Evolutionary conservation across 306 rosid genomes (phyloP), one percentile per base, ranked within the genome.

Genomic region (Malus asiatica): DNA sequence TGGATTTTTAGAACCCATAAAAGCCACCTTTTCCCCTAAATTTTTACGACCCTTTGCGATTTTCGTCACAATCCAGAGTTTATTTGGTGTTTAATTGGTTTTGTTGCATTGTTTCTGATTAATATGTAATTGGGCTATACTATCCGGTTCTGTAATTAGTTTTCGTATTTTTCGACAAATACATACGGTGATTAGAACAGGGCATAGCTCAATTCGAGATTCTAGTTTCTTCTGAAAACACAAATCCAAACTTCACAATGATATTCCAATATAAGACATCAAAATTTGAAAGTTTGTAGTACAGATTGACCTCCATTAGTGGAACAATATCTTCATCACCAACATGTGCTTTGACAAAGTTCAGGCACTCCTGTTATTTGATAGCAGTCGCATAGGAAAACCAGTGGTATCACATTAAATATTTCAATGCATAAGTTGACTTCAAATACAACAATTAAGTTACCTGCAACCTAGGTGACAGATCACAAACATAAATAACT

Each of bases 271-370:
- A 67, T 46, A 60, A 52, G 68, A 68, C 72, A 61, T 22, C 7
- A 8, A 40, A 52, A 67, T 20, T 30, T 40, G 64, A 60, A 73
- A 68, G 51, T 52, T 68, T 15, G 13, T 40, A 77, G 3, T 27
- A 27, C 29, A 27, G 29, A 27, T 0, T 27, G 29, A 27, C 29
- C 29, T 27, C 29, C 29, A 27, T 27, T 27, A 27, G 29, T 27
- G 29, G 29, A 27, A 27, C 29, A 27, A 2, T 62, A 77, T 77
- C 79, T 72, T 65, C 73, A 77, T 73, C 82, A 69, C 79, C 79
- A 77, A 77, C 13, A 82, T 68, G 82, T 73, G 68, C 79, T 82
- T 73, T 82, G 79, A 82, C 76, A 73, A 77, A 82, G 27, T 62
- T 63, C 73, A 82, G 76, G 77, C 6, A 61, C 35, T 77, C 82